Evolutionary conservation across 768 basidiomycete genomes (phyloP).

Genomic region (Boletus huronensis): DNA sequence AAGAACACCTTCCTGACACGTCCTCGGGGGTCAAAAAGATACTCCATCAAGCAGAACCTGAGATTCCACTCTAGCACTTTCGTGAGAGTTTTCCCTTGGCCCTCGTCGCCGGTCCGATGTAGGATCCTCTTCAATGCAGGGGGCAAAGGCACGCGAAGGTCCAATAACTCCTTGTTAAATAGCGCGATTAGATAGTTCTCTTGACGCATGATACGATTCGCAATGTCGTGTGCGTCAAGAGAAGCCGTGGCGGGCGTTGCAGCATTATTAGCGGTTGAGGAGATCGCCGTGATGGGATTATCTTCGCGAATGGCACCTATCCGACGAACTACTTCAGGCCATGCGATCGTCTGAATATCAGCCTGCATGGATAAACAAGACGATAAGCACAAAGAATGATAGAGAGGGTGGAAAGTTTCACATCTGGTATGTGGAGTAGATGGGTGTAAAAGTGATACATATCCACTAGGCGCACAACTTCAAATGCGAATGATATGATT

Average conservation of each 20-base stretch:
- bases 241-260: constrained; percentile 74
- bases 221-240: constrained; percentile 96
- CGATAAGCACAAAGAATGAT: constrained; percentile 10
- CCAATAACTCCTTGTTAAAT: constrained; percentile 94
- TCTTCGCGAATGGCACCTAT: constrained; percentile 88
- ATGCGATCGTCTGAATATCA: constrained; percentile 96
- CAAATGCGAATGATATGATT: constrained; percentile 72
- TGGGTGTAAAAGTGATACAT: constrained; percentile 98
- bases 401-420: constrained; percentile 35
- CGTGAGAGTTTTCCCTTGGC: constrained; percentile 79
- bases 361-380: constrained; percentile 50
- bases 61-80: constrained; percentile 97
- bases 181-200: constrained; percentile 98
- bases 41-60: constrained; percentile 92
- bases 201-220: constrained; percentile 95
- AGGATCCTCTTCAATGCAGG: constrained; percentile 49
- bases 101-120: constrained; percentile 42
- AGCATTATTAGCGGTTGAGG: constrained; percentile 50
- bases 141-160: constrained; percentile 82
- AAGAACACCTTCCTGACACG: constrained; percentile 88
- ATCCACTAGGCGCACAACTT: constrained; percentile 75
- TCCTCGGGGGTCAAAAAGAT: constrained; percentile 88
- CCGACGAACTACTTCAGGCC: constrained; percentile 90
- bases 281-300: constrained; percentile 88
- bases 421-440: constrained; percentile 91